Percentiles rank a stretch among this genome's conserved stretches.
phyloP scores from a whole-genome alignment of 192 early-diverging fungal genomes.

The Funneliformis geosporum region DNA sequence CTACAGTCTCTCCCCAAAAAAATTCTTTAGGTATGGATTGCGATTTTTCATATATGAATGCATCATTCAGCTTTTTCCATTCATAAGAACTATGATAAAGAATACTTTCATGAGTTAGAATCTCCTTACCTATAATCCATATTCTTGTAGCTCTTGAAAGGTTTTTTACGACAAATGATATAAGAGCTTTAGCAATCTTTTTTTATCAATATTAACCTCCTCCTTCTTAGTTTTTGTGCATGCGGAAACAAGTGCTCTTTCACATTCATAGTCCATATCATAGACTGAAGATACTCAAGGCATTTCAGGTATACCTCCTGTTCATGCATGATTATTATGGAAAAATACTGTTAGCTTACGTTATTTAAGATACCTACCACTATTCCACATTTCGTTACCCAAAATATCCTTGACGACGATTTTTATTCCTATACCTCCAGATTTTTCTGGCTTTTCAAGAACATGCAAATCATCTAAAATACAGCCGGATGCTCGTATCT shows the following conservation, averaged over 20 bases:
- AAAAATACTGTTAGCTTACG: too few relatives aligned
- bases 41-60: slow-evolving; percentile 6
- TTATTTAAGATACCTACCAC: neutral
- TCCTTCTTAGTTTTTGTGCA: neutral
- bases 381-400: neutral
- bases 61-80: neutral
- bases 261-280: slow-evolving; percentile 13
- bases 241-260: slow-evolving; percentile 1
- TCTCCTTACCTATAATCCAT: too few relatives aligned
- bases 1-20: neutral
- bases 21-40: slow-evolving; percentile 9
- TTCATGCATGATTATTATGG: too few relatives aligned
- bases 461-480: neutral
- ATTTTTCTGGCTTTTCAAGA: neutral
- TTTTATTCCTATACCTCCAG: neutral
- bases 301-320: too few relatives aligned
- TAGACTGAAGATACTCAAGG: neutral
- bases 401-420: neutral
- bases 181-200: slow-evolving; percentile 8
- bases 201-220: neutral
- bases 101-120: too few relatives aligned
- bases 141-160: too few relatives aligned
- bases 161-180: neutral
- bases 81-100: too few relatives aligned
- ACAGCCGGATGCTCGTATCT: too few relatives aligned